Evolutionary conservation across 164 flowering plant genomes (phyloP).

Genomic region (Platanus orientalis): DNA sequence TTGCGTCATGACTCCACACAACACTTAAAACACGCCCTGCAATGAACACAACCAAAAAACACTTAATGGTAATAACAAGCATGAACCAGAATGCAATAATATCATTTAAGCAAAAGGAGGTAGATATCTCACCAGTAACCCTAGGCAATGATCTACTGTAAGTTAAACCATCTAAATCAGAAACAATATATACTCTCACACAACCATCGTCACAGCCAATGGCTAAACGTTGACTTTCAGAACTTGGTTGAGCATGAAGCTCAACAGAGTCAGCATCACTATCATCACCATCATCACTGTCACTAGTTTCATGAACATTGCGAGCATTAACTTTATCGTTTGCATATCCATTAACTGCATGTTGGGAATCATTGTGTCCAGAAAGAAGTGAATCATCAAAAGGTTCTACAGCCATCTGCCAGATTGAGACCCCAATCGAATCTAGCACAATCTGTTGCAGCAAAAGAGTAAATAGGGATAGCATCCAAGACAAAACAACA

Average conservation of each 20-base stretch:
- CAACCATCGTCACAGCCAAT: conserved; percentile 94
- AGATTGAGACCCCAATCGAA: conserved; percentile 76
- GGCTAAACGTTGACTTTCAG: conserved; percentile 43
- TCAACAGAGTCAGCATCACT: conserved; percentile 40
- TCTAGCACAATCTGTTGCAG: conserved; percentile 80
- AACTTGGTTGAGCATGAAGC: conserved; percentile 25
- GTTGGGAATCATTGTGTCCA: conserved; percentile 16
- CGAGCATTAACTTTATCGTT: conserved; percentile 16
- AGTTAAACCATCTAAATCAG: conserved; percentile 49
- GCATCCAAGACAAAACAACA: no score
- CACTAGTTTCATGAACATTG: conserved; percentile 35
- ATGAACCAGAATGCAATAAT: neutral
- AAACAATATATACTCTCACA: conserved; percentile 54
- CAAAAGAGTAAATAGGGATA: no score
- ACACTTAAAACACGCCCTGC: conserved; percentile 83
- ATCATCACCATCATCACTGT: conserved; percentile 30
- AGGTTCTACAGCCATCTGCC: conserved; percentile 93
- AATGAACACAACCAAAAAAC: conserved; percentile 4
- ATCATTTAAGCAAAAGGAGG: conserved; percentile 5
- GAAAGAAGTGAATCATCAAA: conserved; percentile 8
- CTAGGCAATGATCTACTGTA: conserved; percentile 69
- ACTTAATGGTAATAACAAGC: neutral
- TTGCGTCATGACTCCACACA: conserved; percentile 78
- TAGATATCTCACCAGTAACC: conserved; percentile 83
- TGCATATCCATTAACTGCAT: conserved; percentile 50